phyloP scores from a whole-genome alignment of 176 grass and related monocot genomes.

The Oryza glaberrima region DNA sequence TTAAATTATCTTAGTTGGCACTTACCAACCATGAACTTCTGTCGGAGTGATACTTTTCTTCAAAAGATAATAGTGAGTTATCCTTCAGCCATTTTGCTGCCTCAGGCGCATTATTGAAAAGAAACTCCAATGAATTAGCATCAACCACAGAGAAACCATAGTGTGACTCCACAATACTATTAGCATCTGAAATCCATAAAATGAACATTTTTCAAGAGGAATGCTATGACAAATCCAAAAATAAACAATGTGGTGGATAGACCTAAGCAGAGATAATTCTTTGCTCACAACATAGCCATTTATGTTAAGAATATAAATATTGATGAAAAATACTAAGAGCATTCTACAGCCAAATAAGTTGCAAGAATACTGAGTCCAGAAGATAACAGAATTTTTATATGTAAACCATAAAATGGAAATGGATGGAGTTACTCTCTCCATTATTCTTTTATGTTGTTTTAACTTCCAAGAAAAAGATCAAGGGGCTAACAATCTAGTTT shows the following conservation, averaged over 20 bases:
- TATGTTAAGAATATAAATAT: constrained; percentile 5
- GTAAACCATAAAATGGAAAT: background rate
- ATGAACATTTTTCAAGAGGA: constrained; percentile 23
- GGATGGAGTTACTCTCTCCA: background rate
- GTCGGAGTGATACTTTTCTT: constrained; percentile 75
- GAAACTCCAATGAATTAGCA: constrained; percentile 89
- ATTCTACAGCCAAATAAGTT: constrained; percentile 12
- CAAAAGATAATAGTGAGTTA: constrained; percentile 76
- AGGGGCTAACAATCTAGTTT: background rate
- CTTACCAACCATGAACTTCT: constrained; percentile 91
- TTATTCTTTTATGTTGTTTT: background rate
- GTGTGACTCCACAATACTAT: constrained; percentile 67
- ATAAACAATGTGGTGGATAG: constrained; percentile 13
- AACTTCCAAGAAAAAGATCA: background rate
- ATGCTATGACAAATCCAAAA: background rate
- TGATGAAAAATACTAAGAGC: constrained; percentile 6
- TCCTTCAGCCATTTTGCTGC: constrained; percentile 72
- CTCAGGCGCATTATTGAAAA: constrained; percentile 83
- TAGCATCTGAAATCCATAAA: constrained; percentile 64
- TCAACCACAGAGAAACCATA: constrained; percentile 93
- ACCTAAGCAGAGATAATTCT: background rate
- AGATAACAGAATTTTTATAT: background rate
- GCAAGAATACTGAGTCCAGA: background rate
- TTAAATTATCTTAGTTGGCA: constrained; percentile 19
- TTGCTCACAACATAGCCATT: background rate